A percentile compares a stretch with the other conserved stretches of the same genome.
Conservation (phyloP, 164 flowering plant genomes). For the Vitis labrusca region DNA sequence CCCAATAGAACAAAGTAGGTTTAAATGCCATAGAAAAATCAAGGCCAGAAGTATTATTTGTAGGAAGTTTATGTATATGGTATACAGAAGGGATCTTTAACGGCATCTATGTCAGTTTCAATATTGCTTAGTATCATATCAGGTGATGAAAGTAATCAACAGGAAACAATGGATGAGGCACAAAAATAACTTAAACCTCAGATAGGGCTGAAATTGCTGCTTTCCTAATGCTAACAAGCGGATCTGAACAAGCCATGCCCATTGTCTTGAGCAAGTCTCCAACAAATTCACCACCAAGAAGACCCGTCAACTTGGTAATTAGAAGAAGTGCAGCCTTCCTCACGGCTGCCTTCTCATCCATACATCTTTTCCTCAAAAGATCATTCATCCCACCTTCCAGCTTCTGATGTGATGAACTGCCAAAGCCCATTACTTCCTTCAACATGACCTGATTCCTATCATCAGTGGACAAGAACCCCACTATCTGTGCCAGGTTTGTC, state of each 20-base stretch:
- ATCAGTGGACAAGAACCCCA: slow-evolving; percentile 45
- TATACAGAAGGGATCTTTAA: too few relatives aligned
- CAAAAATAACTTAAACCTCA: slow-evolving; percentile 51
- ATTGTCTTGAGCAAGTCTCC: slow-evolving; percentile 63
- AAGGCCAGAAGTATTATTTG: too few relatives aligned
- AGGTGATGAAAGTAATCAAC: too few relatives aligned
- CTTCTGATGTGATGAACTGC: slow-evolving; percentile 12
- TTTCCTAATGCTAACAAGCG: slow-evolving; percentile 94
- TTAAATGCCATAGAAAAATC: too few relatives aligned
- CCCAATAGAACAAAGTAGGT: too few relatives aligned
- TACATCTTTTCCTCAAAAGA: slow-evolving; percentile 68
- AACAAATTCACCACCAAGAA: slow-evolving; percentile 58
- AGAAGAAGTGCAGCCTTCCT: slow-evolving; percentile 84
- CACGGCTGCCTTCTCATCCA: slow-evolving; percentile 94
- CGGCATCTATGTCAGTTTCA: too few relatives aligned
- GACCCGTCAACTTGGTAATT: slow-evolving; percentile 58
- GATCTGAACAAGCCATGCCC: slow-evolving; percentile 91
- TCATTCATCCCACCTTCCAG: slow-evolving; percentile 38
- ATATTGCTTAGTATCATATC: too few relatives aligned
- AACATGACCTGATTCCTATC: slow-evolving; percentile 27
- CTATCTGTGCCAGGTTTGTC: slow-evolving; percentile 67
- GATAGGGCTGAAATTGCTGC: slow-evolving; percentile 89
- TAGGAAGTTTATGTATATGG: too few relatives aligned
- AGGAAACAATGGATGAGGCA: slow-evolving; percentile 1
- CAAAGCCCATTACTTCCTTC: slow-evolving; percentile 53